Evolutionary conservation across 495 filamentous ascomycete species (phyloP), one percentile per base, ranked within the genome.

Genomic region (Penicillium argentinense): DNA sequence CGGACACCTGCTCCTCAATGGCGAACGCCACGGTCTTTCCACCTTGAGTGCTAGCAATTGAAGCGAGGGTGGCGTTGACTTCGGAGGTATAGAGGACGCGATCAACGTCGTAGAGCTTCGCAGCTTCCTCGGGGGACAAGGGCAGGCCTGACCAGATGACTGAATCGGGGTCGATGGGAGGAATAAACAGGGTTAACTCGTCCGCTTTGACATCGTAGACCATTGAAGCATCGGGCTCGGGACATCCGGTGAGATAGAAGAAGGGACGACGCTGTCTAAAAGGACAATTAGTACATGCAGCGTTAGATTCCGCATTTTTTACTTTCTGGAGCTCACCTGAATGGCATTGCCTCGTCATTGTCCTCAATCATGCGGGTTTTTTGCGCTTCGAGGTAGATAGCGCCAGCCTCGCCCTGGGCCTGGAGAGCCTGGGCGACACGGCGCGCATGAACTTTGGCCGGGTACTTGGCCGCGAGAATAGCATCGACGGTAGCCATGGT

Each of bases 141-240:
- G 95, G 95, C 16, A 97, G 80, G 21, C 95, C 95, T 18, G 85
- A 86, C 95, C 95, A 99, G 55, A 97, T 89, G n/a, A 97, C 93
- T 29, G 82, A 83, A 22, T 95, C 88, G 32, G 90, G 82, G 44
- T 95, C 82, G 59, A 95, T 79, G 2, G 89, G 86, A 4, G 95
- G 92, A 51, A 99, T 93, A 73, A 89, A 99, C 41, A 97, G 84
- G 7, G 88, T 97, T 17, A 90, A 78, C 54, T 83, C 80, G 51
- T 79, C 74, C 16, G 76, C 75, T 34, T 75, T 69, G 37, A 95
- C 81, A 53, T 93, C 82, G 75, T 97, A 95, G 42, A 86, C 79
- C 41, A 91, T 75, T 64, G 82, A 86, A 57, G 84, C 86, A 67
- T 97, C 91, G 39, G 89, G 82, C 17, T 91, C 74, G 22, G 81